Conservation (phyloP, 768 basidiomycete genomes). For the Astraeus odoratus region DNA sequence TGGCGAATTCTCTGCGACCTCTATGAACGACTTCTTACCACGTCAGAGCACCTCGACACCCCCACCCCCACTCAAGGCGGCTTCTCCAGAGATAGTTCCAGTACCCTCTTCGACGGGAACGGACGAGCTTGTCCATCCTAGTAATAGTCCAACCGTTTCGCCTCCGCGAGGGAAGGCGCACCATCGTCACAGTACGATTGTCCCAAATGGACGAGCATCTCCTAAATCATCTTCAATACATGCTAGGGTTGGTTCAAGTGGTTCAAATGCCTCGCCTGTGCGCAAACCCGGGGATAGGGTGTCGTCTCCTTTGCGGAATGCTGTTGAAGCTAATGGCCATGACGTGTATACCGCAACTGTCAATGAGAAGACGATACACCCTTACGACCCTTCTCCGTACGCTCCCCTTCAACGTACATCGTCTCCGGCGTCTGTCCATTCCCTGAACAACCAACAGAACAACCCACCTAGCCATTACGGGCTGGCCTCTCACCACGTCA, state of each 20-base stretch:
- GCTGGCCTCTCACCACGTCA: neutral
- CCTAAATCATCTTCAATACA: constrained; percentile 4
- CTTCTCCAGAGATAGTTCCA: neutral
- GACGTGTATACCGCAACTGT: neutral
- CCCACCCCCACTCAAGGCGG: neutral
- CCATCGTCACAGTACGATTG: constrained; percentile 3
- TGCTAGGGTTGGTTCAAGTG: constrained; percentile 6
- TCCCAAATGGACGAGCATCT: constrained; percentile 1
- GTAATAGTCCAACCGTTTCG: neutral
- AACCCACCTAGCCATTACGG: constrained; percentile 3
- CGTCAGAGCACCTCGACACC: neutral
- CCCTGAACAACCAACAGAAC: constrained; percentile 12
- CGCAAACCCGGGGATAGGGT: constrained; percentile 9
- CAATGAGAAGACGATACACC: neutral
- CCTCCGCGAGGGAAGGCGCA: constrained; percentile 1
- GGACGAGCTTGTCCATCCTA: neutral
- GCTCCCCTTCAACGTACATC: constrained; percentile 11
- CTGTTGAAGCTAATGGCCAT: constrained; percentile 3
- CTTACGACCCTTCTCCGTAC: constrained; percentile 3
- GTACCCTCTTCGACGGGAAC: neutral
- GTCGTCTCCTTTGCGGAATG: constrained; percentile 10
- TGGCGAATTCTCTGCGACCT: neutral
- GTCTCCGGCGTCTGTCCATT: constrained; percentile 22
- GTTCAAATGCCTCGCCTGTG: constrained; percentile 6
- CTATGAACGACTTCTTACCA: neutral